Base-by-base conservation (phyloP, 495 filamentous ascomycete genomes). In the Paragyromitra xinjiangensis region DNA sequence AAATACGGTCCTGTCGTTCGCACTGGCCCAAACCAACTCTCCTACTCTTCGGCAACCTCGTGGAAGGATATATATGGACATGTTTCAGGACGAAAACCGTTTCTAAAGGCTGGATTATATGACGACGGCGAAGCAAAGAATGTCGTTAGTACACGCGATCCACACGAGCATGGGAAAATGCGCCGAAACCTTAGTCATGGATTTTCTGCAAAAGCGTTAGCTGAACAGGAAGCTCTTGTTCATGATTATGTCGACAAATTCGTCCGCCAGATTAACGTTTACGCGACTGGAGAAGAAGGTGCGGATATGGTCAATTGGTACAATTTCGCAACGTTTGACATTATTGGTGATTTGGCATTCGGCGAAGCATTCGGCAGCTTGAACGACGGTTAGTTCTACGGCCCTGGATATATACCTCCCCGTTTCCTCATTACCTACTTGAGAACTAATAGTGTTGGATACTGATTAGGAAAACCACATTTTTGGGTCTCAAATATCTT, bases 41-140 rank as follows among this genome's bases (percentile, higher is more conserved):
- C 88, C 76, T 85, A 91, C 70, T 87, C 84, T 64, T 86, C 87
- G 45, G 86, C 87, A 16, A 83, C 85, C 14, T 91, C 90, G 0
- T 92, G 91, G 84, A 87, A 87, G 11, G 82, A 87, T 66, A 90
- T 93, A 72, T 92, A 92, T 80, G 90, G 90, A 16, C 89, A 82
- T n/a, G 65, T 78, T 2, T 50, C 53, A 6, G 74, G 79, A 5
- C 79, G 75, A 1, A 78, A 83, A 45, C 50, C 53, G 5, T 84
- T 83, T 37, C 51, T 79, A n/a, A 85, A 85, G 67, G 71, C 73
- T 14, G 59, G 34, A 0, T 74, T 80, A 19, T 83, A 84, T 66
- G 81, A 83, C 22, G 76, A 83, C 19, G 80, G 69, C 5, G 68
- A n/a, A 34, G 22, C 40, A 3, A 6, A 62, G 14, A 74, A 64